A percentile compares a stretch with the other conserved stretches of the same genome.
Conservation (phyloP, 192 early-diverging fungal genomes). For the Backusella mclennaniae region DNA sequence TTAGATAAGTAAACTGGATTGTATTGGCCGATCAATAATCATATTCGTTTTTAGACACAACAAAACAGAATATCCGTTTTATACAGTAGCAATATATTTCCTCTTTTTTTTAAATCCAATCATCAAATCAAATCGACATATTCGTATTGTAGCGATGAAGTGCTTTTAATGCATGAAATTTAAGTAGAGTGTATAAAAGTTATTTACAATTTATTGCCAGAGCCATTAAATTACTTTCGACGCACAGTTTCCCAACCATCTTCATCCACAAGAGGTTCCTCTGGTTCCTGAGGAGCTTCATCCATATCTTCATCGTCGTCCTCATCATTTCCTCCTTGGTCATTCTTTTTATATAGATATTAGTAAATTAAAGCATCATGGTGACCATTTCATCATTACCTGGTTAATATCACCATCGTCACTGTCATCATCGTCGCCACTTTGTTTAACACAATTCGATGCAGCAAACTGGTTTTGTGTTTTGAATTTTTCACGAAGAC, state of each 20-base stretch:
- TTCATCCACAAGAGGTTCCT: background rate
- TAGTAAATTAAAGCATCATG: background rate
- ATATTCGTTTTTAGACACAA: background rate
- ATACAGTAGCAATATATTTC: conserved; percentile 30
- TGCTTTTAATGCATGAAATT: background rate
- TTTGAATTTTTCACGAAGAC: conserved; percentile 25
- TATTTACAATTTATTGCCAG: conserved; percentile 4
- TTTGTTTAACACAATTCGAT: conserved; percentile 25
- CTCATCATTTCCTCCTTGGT: background rate
- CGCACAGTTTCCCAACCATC: conserved; percentile 27
- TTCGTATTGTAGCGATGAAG: too few relatives aligned
- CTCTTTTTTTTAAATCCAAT: background rate
- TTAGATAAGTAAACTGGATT: background rate
- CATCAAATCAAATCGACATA: background rate
- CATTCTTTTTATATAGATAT: background rate
- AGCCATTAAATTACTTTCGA: conserved; percentile 1
- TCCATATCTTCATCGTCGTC: conserved; percentile 22
- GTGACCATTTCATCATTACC: background rate
- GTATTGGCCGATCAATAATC: background rate
- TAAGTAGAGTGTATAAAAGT: background rate
- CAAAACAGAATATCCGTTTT: conserved; percentile 40
- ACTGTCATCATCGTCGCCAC: conserved; percentile 32
- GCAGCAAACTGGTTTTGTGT: conserved; percentile 1
- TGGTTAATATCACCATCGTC: conserved; percentile 25
- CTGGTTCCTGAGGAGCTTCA: conserved; percentile 1